A percentile compares a stretch with the other conserved stretches of the same genome.
These are phyloP conservation scores for Haematococcus lacustris DNA, from an alignment of 139 green algal species.

Conservation along the genomic window DNA sequence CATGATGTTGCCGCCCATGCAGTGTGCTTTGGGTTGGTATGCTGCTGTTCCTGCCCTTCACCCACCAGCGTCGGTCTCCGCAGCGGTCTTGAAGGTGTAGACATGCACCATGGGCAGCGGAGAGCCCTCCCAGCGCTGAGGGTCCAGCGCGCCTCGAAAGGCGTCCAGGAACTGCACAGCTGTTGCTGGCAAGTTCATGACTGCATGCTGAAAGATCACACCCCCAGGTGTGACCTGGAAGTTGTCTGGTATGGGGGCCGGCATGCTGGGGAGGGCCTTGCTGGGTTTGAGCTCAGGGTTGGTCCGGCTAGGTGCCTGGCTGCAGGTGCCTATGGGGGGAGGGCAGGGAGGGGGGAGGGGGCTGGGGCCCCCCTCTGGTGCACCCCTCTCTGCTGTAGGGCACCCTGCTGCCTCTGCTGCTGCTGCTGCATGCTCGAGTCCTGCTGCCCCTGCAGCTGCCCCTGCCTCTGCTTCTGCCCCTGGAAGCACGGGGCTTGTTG, in stretches of 20 bases:
- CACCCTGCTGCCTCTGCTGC: conserved; percentile 8
- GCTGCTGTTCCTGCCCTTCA: not conserved
- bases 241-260: conserved; percentile 7
- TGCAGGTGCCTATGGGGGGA: conserved; percentile 10
- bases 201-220: conserved; percentile 24
- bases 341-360: too few relatives aligned
- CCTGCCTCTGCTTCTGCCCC: not conserved
- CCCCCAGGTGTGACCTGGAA: conserved; percentile 10
- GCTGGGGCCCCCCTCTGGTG: too few relatives aligned
- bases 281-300: not conserved
- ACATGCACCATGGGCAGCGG: conserved; percentile 80
- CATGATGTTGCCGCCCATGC: too few relatives aligned
- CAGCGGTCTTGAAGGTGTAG: conserved; percentile 80
- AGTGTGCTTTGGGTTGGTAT: too few relatives aligned
- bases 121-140: conserved; percentile 42
- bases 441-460: not conserved
- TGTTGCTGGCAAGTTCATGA: conserved; percentile 93
- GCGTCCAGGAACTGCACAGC: conserved; percentile 87
- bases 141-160: conserved; percentile 64
- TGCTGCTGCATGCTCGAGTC: not conserved
- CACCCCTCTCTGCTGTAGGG: too few relatives aligned
- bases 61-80: conserved; percentile 63
- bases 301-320: conserved; percentile 8
- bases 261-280: not conserved
- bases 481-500: not conserved